Base-by-base conservation (phyloP, 495 filamentous ascomycete genomes). In the Paragyromitra xinjiangensis region DNA sequence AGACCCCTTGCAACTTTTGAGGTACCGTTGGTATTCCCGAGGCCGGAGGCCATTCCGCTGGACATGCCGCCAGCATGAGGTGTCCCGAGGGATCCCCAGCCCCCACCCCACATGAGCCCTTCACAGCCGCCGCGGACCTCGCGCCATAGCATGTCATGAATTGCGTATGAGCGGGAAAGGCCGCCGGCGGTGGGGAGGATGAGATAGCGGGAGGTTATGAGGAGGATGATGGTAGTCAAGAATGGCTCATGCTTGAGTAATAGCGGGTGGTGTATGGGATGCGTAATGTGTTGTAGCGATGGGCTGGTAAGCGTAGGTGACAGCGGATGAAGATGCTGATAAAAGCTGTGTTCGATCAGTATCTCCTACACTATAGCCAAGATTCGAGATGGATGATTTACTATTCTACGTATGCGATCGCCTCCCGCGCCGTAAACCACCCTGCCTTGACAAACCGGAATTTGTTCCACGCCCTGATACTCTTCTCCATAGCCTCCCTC, bases 111-210 rank as follows among this genome's bases (percentile, higher is more conserved):
- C 65, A 98, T 91, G 66, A 97, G 91, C 22, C 95, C 90, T 82
- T 96, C 92, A 69, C 98, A 94, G 92, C 97, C 97, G 64, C 93
- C 91, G 39, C 94, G 90, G 42, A 98, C 88, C 82, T 98, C 97
- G 29, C 89, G 90, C 95, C 95, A 99, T n/a, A 99, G 88, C 83
- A 93, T 91, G 76, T 97, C 94, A 80, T 98, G 95, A 65, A 99
- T 97, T 69, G 93, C 92, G 78, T 94, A 93, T 0, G 93, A 92
- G 51, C 95, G 90, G 51, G 92, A 95, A 75, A 89, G 86, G 2
- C 92, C 90, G 3, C 96, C 96, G 0, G 93, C 89, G n/a, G 92
- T 91, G 29, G 90, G 87, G 19, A 96, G 90, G 71, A 88, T 88
- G 81, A 90, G 88, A 82, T 98, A 95, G 24, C 95, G 88, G 14